Evolutionary conservation across 106 monocot genomes (phyloP).

Genomic region (Acorus gramineus): DNA sequence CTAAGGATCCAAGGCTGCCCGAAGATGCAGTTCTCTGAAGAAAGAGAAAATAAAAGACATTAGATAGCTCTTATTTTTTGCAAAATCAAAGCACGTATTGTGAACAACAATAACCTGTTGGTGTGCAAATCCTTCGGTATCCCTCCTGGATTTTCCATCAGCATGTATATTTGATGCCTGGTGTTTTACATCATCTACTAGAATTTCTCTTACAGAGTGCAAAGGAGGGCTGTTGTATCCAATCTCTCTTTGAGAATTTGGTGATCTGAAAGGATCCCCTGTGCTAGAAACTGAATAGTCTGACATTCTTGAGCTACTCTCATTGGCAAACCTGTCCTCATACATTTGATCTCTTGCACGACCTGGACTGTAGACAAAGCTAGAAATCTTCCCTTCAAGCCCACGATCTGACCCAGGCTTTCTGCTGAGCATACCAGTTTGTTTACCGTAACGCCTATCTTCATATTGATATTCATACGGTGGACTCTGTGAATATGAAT

Average conservation of each 20-base stretch:
- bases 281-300: constrained; percentile 58
- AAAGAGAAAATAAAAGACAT: background rate
- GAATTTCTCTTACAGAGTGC: constrained; percentile 32
- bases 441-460: constrained; percentile 80
- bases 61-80: too few species aligned
- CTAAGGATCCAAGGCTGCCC: constrained; percentile 51
- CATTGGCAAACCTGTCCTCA: constrained; percentile 79
- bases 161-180: constrained; percentile 5
- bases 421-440: constrained; percentile 49
- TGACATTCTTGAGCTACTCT: constrained; percentile 49
- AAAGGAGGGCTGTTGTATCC: constrained; percentile 25
- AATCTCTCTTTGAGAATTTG: constrained; percentile 31
- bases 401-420: constrained; percentile 83
- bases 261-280: constrained; percentile 50
- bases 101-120: constrained; percentile 12
- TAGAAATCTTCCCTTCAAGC: constrained; percentile 65
- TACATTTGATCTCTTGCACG: constrained; percentile 35
- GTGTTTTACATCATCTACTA: constrained; percentile 22
- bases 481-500: constrained; percentile 67
- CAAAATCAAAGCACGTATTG: too few species aligned
- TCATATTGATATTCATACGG: constrained; percentile 71
- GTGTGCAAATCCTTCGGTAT: constrained; percentile 15
- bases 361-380: constrained; percentile 58
- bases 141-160: constrained; percentile 18
- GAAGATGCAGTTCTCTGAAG: constrained; percentile 68